phyloP scores from a whole-genome alignment of 176 grass and related monocot species.

The Lolium rigidum region DNA sequence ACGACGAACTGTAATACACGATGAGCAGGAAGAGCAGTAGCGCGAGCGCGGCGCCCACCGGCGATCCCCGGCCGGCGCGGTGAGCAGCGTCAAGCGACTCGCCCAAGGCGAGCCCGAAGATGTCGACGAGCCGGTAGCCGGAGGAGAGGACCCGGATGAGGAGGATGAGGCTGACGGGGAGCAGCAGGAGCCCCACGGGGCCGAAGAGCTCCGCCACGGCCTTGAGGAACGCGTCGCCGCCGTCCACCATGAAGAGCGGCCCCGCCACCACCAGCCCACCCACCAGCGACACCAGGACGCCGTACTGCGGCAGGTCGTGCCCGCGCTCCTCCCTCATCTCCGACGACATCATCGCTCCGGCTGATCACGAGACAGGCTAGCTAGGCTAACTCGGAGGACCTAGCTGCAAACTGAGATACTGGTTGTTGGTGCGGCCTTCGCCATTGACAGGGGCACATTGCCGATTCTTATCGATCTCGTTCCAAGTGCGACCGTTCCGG shows the following conservation, averaged over 20 bases:
- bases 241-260: slow-evolving; percentile 58
- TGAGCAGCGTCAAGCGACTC: slow-evolving; percentile 61
- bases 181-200: slow-evolving; percentile 64
- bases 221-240: slow-evolving; percentile 49
- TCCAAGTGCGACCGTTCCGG: not conserved
- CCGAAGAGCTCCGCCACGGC: slow-evolving; percentile 54
- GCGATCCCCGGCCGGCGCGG: slow-evolving; percentile 62
- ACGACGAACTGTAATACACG: slow-evolving; percentile 61
- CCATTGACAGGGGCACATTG: not conserved
- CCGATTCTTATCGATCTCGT: slow-evolving; percentile 7
- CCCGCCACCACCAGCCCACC: slow-evolving; percentile 58
- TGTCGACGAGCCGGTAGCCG: slow-evolving; percentile 44
- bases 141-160: slow-evolving; percentile 84
- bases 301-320: slow-evolving; percentile 48
- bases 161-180: slow-evolving; percentile 70
- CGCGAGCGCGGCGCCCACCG: slow-evolving; percentile 66
- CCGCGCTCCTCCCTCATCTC: not conserved
- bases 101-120: slow-evolving; percentile 42
- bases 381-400: not conserved
- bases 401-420: not conserved
- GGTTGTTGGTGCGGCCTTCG: not conserved
- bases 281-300: slow-evolving; percentile 63
- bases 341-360: slow-evolving; percentile 21
- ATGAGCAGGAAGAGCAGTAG: slow-evolving; percentile 57
- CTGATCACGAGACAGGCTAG: not conserved